Conservation (phyloP, 768 basidiomycete genomes). For the Pleurotus eryngii region DNA sequence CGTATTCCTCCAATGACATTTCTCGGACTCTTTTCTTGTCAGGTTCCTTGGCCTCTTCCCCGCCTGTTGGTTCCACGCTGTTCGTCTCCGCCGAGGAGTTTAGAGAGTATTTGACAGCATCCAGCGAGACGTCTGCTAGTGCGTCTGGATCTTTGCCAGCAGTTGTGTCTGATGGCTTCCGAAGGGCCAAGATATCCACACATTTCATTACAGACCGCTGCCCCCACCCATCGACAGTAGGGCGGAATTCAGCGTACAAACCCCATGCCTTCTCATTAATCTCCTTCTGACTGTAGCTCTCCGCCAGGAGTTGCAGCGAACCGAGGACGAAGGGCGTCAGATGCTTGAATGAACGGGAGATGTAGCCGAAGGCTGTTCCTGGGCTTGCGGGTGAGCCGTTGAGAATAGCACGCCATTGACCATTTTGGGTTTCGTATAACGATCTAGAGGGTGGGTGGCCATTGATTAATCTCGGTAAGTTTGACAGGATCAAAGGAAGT, state of each 20-base stretch:
- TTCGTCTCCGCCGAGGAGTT: slow-evolving; percentile 2
- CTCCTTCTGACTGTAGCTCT: slow-evolving; percentile 54
- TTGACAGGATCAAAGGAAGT: neutral
- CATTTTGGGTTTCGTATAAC: slow-evolving; percentile 64
- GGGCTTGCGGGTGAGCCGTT: slow-evolving; percentile 70
- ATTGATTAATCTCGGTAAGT: slow-evolving; percentile 2
- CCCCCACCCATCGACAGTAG: slow-evolving; percentile 81
- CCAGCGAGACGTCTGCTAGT: slow-evolving; percentile 5
- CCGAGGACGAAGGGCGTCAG: slow-evolving; percentile 77
- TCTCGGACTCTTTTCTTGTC: slow-evolving; percentile 38
- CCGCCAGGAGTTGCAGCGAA: slow-evolving; percentile 64
- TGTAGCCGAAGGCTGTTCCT: slow-evolving; percentile 76
- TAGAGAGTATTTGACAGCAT: slow-evolving; percentile 14
- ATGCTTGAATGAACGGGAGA: slow-evolving; percentile 76
- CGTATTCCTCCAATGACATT: slow-evolving; percentile 49
- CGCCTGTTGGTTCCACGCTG: slow-evolving; percentile 1
- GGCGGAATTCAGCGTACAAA: slow-evolving; percentile 87
- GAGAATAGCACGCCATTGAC: slow-evolving; percentile 82
- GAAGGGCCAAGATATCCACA: slow-evolving; percentile 59
- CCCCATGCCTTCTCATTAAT: slow-evolving; percentile 68
- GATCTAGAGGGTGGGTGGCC: slow-evolving; percentile 47
- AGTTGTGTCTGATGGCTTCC: slow-evolving; percentile 28
- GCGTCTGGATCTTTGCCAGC: slow-evolving; percentile 12
- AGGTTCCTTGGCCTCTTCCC: slow-evolving; percentile 20
- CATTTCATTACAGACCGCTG: slow-evolving; percentile 73